These are phyloP conservation scores for Suhomyces yuchorum DNA, from an alignment of 1,139 yeast species.

Conservation along the genomic window DNA sequence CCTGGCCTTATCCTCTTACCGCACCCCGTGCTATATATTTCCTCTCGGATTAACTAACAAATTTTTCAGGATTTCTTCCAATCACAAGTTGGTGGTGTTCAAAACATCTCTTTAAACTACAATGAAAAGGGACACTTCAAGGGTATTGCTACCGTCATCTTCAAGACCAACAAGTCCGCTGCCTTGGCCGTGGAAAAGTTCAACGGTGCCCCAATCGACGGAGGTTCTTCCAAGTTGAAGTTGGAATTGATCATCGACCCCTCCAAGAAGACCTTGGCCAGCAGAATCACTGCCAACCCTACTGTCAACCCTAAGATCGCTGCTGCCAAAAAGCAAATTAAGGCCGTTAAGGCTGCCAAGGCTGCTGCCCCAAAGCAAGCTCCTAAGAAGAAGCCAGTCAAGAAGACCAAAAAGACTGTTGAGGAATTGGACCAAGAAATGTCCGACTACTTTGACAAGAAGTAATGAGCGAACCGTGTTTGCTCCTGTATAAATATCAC, in stretches of 20 bases:
- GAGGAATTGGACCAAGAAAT: conserved; percentile 93
- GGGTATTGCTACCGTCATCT: conserved; percentile 87
- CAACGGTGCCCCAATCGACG: conserved; percentile 93
- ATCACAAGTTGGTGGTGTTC: conserved; percentile 85
- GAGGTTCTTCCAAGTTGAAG: conserved; percentile 75
- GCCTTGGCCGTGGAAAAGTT: conserved; percentile 72
- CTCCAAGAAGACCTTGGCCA: conserved; percentile 69
- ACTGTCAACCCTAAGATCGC: conserved; percentile 26
- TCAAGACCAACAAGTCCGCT: conserved; percentile 70
- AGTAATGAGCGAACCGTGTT: conserved; percentile 4
- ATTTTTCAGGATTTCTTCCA: conserved; percentile 77
- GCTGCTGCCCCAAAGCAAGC: conserved; percentile 19
- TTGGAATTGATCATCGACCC: conserved; percentile 90
- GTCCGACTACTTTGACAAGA: conserved; percentile 72
- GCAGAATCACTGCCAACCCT: conserved; percentile 63
- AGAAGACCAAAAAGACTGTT: conserved; percentile 69
- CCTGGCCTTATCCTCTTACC: conserved; percentile 4
- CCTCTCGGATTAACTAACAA: conserved; percentile 23
- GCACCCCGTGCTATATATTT: conserved; percentile 5
- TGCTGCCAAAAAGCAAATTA: conserved; percentile 24
- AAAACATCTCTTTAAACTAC: conserved; percentile 70
- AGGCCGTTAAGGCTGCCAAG: conserved; percentile 21
- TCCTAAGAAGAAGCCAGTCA: conserved; percentile 25
- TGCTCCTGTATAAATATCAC: conserved; percentile 4
- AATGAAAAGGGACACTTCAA: conserved; percentile 88